phyloP scores from a whole-genome alignment of 352 stramenopile species.

The Phytopythium helicoides region DNA sequence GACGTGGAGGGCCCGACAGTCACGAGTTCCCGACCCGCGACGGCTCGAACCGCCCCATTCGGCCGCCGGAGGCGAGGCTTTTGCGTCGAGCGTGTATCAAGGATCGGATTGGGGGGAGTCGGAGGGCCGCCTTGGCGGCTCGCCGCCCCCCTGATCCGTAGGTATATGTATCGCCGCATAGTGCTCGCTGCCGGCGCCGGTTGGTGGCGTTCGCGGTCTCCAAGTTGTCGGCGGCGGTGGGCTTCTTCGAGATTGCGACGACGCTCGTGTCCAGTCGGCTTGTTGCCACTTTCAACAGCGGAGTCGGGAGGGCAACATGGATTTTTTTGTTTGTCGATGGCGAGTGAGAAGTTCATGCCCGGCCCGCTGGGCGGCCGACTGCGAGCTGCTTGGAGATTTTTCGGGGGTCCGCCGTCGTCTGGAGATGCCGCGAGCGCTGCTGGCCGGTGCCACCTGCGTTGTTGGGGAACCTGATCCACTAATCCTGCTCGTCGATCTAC shows the following conservation, averaged over 20 bases:
- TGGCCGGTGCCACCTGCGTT: not conserved
- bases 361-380: too few species aligned
- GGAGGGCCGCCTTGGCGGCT: slow-evolving; percentile 6
- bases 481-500: slow-evolving; percentile 9
- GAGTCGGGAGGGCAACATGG: too few species aligned
- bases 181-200: slow-evolving; percentile 27
- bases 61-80: slow-evolving; percentile 41
- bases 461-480: slow-evolving; percentile 3
- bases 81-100: slow-evolving; percentile 74
- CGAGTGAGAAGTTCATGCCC: too few species aligned
- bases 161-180: slow-evolving; percentile 82
- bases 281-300: too few species aligned
- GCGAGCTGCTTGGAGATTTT: too few species aligned
- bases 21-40: too few species aligned
- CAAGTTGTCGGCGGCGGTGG: not conserved
- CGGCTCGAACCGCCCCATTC: slow-evolving; percentile 1
- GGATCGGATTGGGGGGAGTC: slow-evolving; percentile 63
- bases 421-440: not conserved
- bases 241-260: too few species aligned
- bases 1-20: too few species aligned
- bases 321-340: too few species aligned
- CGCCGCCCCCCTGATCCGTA: slow-evolving; percentile 57
- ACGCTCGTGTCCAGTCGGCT: too few species aligned
- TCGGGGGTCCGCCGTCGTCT: not conserved
- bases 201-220: not conserved